A percentile compares a stretch with the other conserved stretches of the same genome.
These are phyloP conservation scores for Hydnomerulius pinastri DNA, from an alignment of 768 basidiomycete species.

Conservation along the genomic window DNA sequence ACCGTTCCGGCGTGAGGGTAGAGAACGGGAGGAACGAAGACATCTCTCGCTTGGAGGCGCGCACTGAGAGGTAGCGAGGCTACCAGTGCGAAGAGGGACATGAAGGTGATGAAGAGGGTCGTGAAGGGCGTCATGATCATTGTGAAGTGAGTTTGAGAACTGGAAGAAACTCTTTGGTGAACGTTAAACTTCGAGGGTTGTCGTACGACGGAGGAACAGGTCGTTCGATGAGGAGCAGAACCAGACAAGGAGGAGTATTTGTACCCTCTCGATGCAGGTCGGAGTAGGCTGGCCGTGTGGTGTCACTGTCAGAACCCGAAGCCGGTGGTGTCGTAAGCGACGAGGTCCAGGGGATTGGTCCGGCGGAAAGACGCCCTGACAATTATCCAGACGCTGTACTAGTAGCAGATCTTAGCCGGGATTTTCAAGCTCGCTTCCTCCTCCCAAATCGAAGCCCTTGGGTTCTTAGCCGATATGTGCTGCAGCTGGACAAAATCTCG, in stretches of 20 bases:
- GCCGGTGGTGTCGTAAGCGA: slow-evolving; percentile 2
- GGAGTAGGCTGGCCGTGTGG: neutral
- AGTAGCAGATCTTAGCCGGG: neutral
- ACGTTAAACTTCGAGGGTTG: too few species aligned
- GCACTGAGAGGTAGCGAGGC: slow-evolving; percentile 10
- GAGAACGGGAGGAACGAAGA: slow-evolving; percentile 26
- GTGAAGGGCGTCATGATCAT: slow-evolving; percentile 14
- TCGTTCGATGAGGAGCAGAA: neutral
- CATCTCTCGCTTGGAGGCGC: slow-evolving; percentile 16
- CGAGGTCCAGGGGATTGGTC: neutral
- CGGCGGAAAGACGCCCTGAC: neutral
- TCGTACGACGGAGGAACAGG: slow-evolving; percentile 9
- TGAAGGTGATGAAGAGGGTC: slow-evolving; percentile 14
- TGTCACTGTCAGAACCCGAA: neutral
- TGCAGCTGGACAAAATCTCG: too few species aligned
- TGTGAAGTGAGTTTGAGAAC: neutral
- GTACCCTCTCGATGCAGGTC: slow-evolving; percentile 2
- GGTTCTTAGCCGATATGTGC: neutral
- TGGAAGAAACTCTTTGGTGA: too few species aligned
- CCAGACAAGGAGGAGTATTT: slow-evolving; percentile 5
- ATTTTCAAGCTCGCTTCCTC: neutral
- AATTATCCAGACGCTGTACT: neutral
- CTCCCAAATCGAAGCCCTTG: neutral
- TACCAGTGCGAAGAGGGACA: slow-evolving; percentile 13
- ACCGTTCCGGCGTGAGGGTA: slow-evolving; percentile 22